Evolutionary conservation across 129 eudicot genomes (phyloP).

Genomic region (Erigeron canadensis): DNA sequence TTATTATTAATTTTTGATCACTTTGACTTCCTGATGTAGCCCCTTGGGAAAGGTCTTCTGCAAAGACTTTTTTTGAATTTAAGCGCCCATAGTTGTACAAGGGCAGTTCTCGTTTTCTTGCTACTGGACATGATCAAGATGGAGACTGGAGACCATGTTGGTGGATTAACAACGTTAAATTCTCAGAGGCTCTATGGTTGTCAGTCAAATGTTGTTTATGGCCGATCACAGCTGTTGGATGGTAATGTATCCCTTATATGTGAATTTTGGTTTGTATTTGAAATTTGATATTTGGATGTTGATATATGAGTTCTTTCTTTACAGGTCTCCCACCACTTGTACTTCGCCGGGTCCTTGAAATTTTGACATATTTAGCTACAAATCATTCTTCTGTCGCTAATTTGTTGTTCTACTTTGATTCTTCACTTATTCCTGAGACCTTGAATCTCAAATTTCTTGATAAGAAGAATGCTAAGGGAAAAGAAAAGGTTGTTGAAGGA

Average conservation of each 20-base stretch:
- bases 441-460: slow-evolving; percentile 36
- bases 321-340: slow-evolving; percentile 97
- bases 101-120: slow-evolving; percentile 68
- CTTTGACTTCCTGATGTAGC: slow-evolving; percentile 49
- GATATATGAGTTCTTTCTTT: slow-evolving; percentile 11
- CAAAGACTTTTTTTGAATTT: slow-evolving; percentile 88
- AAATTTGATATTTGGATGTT: slow-evolving; percentile 11
- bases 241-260: slow-evolving; percentile 38
- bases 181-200: slow-evolving; percentile 93
- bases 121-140: slow-evolving; percentile 80
- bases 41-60: slow-evolving; percentile 94
- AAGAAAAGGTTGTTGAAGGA: slow-evolving; percentile 60
- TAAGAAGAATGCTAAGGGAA: slow-evolving; percentile 62
- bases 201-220: slow-evolving; percentile 84
- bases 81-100: slow-evolving; percentile 78
- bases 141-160: slow-evolving; percentile 53
- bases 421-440: slow-evolving; percentile 55
- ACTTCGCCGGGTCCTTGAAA: slow-evolving; percentile 82
- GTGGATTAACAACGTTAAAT: slow-evolving; percentile 49
- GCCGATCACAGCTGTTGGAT: slow-evolving; percentile 79
- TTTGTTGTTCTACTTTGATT: slow-evolving; percentile 72
- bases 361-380: slow-evolving; percentile 81
- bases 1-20: slow-evolving; percentile 13
- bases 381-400: slow-evolving; percentile 84
- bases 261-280: not conserved